These are phyloP conservation scores for Verticillium alfalfae DNA, from an alignment of 2,329 filamentous ascomycete species.

Conservation along the genomic window DNA sequence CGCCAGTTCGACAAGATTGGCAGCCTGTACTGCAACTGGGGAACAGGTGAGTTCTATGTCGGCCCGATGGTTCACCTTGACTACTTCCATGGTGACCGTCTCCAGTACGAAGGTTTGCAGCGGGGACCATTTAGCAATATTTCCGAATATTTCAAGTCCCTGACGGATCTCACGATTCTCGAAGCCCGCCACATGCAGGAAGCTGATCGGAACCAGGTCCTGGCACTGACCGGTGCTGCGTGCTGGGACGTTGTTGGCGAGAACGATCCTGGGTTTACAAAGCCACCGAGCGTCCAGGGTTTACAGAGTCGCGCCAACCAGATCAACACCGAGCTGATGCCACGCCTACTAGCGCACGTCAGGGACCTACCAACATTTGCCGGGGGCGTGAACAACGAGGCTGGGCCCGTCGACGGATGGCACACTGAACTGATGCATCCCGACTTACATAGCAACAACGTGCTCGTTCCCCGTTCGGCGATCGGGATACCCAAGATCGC, in stretches of 20 bases:
- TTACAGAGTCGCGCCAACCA: background rate
- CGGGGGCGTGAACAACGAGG: background rate
- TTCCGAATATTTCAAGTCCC: background rate
- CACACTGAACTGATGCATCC: slow-evolving; percentile 3
- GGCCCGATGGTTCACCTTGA: slow-evolving; percentile 1
- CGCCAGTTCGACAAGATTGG: slow-evolving; percentile 3
- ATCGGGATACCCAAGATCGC: background rate
- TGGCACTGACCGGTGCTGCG: background rate
- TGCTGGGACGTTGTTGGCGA: background rate
- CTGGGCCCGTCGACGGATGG: slow-evolving; percentile 3
- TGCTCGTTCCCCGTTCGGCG: background rate
- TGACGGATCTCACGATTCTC: background rate
- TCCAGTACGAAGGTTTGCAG: background rate
- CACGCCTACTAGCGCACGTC: background rate
- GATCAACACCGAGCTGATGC: background rate
- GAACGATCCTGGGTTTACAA: background rate
- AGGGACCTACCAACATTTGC: background rate
- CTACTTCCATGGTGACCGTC: background rate
- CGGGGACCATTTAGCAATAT: slow-evolving; percentile 2
- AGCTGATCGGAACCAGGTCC: background rate
- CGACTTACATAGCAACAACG: slow-evolving; percentile 5
- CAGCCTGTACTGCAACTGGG: slow-evolving; percentile 7
- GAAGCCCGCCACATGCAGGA: background rate
- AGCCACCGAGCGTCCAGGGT: background rate
- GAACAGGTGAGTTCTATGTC: slow-evolving; percentile 1